Evolutionary conservation across 495 filamentous ascomycete species (phyloP).

Genomic region (Talaromyces nanjingensis): DNA sequence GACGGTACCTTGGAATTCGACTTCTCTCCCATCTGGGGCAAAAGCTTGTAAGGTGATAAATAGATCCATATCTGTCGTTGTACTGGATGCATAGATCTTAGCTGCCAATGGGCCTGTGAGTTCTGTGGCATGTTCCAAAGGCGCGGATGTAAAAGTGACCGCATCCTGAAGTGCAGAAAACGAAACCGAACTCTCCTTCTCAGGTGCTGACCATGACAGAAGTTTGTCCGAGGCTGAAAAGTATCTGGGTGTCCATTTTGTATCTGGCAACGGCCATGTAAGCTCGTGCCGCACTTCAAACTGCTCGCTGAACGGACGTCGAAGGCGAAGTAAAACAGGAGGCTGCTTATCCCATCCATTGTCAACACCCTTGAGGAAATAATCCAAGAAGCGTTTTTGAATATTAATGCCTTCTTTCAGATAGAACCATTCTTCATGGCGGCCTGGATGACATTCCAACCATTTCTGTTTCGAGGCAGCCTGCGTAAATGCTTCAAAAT

Average conservation of each 20-base stretch:
- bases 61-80: constrained; percentile 48
- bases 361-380: constrained; percentile 7
- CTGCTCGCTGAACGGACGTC: constrained; percentile 1
- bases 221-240: neutral
- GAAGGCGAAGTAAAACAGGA: neutral
- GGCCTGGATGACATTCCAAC: constrained; percentile 2
- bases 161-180: neutral
- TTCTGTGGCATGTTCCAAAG: constrained; percentile 44
- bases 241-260: neutral
- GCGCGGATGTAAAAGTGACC: constrained; percentile 38
- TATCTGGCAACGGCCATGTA: neutral
- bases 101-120: constrained; percentile 55
- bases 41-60: constrained; percentile 53
- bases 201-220: neutral
- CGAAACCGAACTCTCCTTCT: neutral
- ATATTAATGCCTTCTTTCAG: constrained; percentile 4
- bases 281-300: neutral
- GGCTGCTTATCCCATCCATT: constrained; percentile 7
- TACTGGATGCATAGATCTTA: constrained; percentile 45
- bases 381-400: constrained; percentile 3
- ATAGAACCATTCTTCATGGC: constrained; percentile 9
- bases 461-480: constrained; percentile 8
- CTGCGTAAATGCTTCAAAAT: constrained; percentile 9
- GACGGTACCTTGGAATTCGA: constrained; percentile 54
- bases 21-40: constrained; percentile 38